Evolutionary conservation across 1,284 basidiomycete genomes (phyloP), one percentile per base, ranked within the genome.

Genomic region (Grifola frondosa): DNA sequence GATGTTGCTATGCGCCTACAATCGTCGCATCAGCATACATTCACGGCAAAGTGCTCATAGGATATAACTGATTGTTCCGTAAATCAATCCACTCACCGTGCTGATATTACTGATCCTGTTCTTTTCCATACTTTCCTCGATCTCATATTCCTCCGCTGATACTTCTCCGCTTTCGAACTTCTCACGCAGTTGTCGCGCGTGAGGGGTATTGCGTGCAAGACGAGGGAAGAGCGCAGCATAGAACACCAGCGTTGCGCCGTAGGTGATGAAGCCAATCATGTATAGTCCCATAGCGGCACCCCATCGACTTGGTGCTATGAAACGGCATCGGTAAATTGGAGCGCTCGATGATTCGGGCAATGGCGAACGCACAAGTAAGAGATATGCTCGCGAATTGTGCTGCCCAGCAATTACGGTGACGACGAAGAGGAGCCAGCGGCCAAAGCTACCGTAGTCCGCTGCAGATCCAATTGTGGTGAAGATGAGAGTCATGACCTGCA

Each of bases 91-190:
- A 58, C 77, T 50, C 42, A 92, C 85, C 11, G 88, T 91, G 53
- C 84, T 84, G 51, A 90, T 88, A 56, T 94, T 94, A 57, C 86
- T 86, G 48, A 94, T 87, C 41, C 85, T 70, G 57, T 91, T 93
- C 70, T 90, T 88, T 66, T 91, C 84, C 37, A 93, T 59, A 42
- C 82, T 86, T 58, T 91, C 89, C 56, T 90, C 85, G 5, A 58
- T 56, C 57, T 89, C 88, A 56, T 88, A 90, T 52, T 78, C 80
- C 37, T 83, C 82, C 3, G 67, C 61, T 0, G 70, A 58, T 15
- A 81, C 78, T 52, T 82, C 74, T 0, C 84, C 81, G 2, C 64
- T 65, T 37, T 83, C 78, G 49, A 79, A 79, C 57, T 75, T 77
- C 44, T 77, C 75, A 34, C 76, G 70, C 5, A 88, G 65, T 7